Evolutionary conservation across 805 yeast genomes (phyloP).

Genomic region (Maudiozyma barnettii): DNA sequence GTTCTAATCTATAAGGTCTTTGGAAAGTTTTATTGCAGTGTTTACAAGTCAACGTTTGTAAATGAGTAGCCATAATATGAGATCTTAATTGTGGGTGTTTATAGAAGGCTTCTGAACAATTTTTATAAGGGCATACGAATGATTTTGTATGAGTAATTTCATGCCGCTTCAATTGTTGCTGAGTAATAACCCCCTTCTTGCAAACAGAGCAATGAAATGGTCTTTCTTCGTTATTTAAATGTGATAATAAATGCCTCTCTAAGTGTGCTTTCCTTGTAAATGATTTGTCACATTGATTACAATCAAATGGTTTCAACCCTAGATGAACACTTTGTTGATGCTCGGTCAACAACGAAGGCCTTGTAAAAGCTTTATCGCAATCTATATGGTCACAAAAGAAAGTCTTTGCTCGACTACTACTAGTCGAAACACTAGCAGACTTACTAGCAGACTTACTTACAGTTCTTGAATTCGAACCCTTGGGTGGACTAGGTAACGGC

Average conservation of each 20-base stretch:
- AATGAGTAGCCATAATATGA: slow-evolving; percentile 59
- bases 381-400: slow-evolving; percentile 54
- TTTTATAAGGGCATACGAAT: slow-evolving; percentile 48
- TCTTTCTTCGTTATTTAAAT: slow-evolving; percentile 40
- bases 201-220: slow-evolving; percentile 70
- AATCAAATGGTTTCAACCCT: slow-evolving; percentile 66
- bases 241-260: slow-evolving; percentile 62
- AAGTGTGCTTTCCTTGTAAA: slow-evolving; percentile 77
- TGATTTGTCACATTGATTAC: slow-evolving; percentile 53
- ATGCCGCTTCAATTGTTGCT: slow-evolving; percentile 77
- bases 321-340: slow-evolving; percentile 66
- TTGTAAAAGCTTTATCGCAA: slow-evolving; percentile 67
- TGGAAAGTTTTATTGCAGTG: slow-evolving; percentile 57
- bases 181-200: slow-evolving; percentile 70
- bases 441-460: not conserved
- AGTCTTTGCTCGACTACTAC: slow-evolving; percentile 42
- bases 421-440: slow-evolving; percentile 1
- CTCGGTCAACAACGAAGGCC: slow-evolving; percentile 77
- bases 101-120: slow-evolving; percentile 59
- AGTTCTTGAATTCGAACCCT: not conserved
- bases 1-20: slow-evolving; percentile 54
- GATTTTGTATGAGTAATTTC: slow-evolving; percentile 69
- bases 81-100: slow-evolving; percentile 68
- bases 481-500: not conserved
- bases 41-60: slow-evolving; percentile 42